A percentile compares a stretch with the other conserved stretches of the same genome.
phyloP scores from a whole-genome alignment of 805 yeast genomes.

The Ogataea methanolica region DNA sequence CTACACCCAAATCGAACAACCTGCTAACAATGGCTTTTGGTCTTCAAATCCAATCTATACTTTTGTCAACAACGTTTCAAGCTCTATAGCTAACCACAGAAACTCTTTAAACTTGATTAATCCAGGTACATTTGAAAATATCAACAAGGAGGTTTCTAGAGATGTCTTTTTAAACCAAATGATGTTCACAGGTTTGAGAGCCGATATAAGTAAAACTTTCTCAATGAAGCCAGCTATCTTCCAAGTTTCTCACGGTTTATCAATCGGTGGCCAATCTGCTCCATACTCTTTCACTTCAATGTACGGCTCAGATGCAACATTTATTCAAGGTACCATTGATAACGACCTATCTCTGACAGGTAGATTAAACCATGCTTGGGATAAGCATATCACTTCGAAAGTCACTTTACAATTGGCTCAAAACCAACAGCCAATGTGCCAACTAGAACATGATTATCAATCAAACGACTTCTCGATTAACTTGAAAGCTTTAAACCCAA shows the following conservation, averaged over 20 bases:
- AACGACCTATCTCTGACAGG: constrained; percentile 82
- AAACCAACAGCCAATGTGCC: constrained; percentile 90
- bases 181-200: constrained; percentile 92
- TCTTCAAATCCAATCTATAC: constrained; percentile 79
- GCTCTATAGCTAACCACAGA: constrained; percentile 71
- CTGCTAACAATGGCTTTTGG: constrained; percentile 61
- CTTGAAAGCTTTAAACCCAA: constrained; percentile 89
- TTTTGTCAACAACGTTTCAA: constrained; percentile 72
- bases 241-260: constrained; percentile 92
- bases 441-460: constrained; percentile 93
- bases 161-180: constrained; percentile 89
- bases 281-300: constrained; percentile 88
- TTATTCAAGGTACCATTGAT: constrained; percentile 90
- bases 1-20: constrained; percentile 43
- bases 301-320: constrained; percentile 78
- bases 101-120: constrained; percentile 74
- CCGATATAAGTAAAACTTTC: constrained; percentile 91
- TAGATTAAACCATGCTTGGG: constrained; percentile 90
- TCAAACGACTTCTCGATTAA: constrained; percentile 85
- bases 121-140: constrained; percentile 94
- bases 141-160: constrained; percentile 88
- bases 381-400: constrained; percentile 70
- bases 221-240: constrained; percentile 80
- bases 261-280: constrained; percentile 84
- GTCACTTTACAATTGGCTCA: constrained; percentile 82